Evolutionary conservation across 108 stramenopile species (phyloP).

Genomic region (Discostella pseudostelligera): DNA sequence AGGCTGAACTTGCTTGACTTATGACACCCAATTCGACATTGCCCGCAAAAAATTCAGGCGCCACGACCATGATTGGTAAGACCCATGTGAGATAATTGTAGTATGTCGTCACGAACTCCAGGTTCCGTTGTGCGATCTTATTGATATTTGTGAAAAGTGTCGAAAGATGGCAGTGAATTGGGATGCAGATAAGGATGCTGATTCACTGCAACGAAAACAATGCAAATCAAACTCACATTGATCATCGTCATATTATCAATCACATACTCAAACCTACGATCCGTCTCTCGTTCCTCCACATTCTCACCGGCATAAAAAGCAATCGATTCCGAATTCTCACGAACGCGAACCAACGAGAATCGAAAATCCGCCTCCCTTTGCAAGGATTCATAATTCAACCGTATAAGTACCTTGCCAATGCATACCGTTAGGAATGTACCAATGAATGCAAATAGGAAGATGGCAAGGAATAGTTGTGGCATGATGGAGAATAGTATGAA

Average conservation of each 20-base stretch:
- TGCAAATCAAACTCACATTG: constrained; percentile 21
- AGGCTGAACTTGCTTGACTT: constrained; percentile 50
- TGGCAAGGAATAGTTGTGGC: constrained; percentile 64
- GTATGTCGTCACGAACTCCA: constrained; percentile 70
- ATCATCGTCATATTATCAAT: constrained; percentile 60
- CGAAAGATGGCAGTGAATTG: background rate
- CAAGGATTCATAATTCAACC: constrained; percentile 64
- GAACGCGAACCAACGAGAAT: constrained; percentile 66
- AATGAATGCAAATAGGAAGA: constrained; percentile 57
- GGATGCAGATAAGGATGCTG: background rate
- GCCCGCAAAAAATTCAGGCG: constrained; percentile 69
- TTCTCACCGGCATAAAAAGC: constrained; percentile 73
- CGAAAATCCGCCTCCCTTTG: constrained; percentile 70
- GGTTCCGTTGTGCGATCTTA: constrained; percentile 51
- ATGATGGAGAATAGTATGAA: constrained; percentile 65
- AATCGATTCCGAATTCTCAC: constrained; percentile 80
- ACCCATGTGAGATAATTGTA: constrained; percentile 66
- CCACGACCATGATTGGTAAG: constrained; percentile 66
- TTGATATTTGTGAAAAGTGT: too few species aligned
- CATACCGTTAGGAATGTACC: constrained; percentile 48
- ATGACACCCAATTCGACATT: constrained; percentile 63
- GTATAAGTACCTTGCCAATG: constrained; percentile 50
- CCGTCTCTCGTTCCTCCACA: constrained; percentile 54
- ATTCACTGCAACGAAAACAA: background rate
- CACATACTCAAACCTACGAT: constrained; percentile 48